Percentiles rank a stretch among this genome's conserved stretches.
These are phyloP conservation scores for Pyrenophora seminiperda DNA, from an alignment of 2,329 filamentous ascomycete genomes.

Conservation along the genomic window DNA sequence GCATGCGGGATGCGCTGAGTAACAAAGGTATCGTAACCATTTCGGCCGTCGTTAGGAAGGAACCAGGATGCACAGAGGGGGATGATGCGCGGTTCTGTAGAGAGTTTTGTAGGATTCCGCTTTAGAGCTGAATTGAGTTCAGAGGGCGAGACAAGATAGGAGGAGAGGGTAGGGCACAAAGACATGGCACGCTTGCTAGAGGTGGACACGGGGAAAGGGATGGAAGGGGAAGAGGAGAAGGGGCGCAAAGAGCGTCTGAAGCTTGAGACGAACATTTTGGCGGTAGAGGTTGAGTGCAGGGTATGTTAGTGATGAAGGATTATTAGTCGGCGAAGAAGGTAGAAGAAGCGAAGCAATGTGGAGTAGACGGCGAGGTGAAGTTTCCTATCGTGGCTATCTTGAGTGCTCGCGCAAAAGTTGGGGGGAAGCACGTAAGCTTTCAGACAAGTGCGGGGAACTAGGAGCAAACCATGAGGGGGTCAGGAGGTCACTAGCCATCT, in stretches of 20 bases:
- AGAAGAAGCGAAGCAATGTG: slow-evolving; percentile 9
- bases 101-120: slow-evolving; percentile 80
- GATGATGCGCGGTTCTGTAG: slow-evolving; percentile 80
- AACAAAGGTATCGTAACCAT: slow-evolving; percentile 79
- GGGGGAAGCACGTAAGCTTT: slow-evolving; percentile 10
- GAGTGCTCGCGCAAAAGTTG: slow-evolving; percentile 15
- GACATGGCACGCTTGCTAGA: slow-evolving; percentile 33
- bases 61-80: slow-evolving; percentile 96
- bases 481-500: not conserved
- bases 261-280: slow-evolving; percentile 37
- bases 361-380: slow-evolving; percentile 26
- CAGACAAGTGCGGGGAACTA: slow-evolving; percentile 14
- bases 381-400: slow-evolving; percentile 16
- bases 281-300: slow-evolving; percentile 22
- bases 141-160: slow-evolving; percentile 83
- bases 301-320: not conserved
- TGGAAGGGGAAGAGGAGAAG: slow-evolving; percentile 20
- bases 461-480: slow-evolving; percentile 14
- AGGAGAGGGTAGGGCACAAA: slow-evolving; percentile 61
- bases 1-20: slow-evolving; percentile 84
- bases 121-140: slow-evolving; percentile 82
- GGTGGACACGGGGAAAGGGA: slow-evolving; percentile 15
- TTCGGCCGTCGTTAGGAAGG: slow-evolving; percentile 86
- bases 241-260: slow-evolving; percentile 35
- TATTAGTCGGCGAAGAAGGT: slow-evolving; percentile 10